These are phyloP conservation scores for Prototheca wickerhamii DNA, from an alignment of 163 green algal species.

Conservation along the genomic window DNA sequence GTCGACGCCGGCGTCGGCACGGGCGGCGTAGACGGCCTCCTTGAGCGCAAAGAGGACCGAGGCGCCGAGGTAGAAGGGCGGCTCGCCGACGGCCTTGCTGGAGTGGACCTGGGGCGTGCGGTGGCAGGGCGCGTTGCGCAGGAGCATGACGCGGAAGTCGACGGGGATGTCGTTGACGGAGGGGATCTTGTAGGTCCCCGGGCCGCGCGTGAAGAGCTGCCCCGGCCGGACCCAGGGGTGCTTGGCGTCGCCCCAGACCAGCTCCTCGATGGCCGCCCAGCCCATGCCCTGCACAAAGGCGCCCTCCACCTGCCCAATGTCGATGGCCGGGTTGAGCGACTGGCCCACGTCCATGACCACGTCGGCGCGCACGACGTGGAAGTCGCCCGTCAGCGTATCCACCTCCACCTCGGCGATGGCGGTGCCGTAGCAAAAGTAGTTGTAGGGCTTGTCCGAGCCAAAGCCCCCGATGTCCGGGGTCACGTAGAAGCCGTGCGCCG, in stretches of 20 bases:
- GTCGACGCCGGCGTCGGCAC: conserved; percentile 36
- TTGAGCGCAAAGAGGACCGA: conserved; percentile 91
- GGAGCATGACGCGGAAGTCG: conserved; percentile 83
- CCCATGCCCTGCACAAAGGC: conserved; percentile 91
- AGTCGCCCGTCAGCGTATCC: conserved; percentile 82
- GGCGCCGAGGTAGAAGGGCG: conserved; percentile 84
- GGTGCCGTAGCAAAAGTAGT: conserved; percentile 85
- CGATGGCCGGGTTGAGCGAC: conserved; percentile 92
- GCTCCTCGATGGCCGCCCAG: conserved; percentile 91
- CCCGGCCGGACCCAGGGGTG: conserved; percentile 82
- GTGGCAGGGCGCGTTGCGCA: conserved; percentile 71
- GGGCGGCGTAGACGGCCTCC: conserved; percentile 75
- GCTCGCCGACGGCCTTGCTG: conserved; percentile 90
- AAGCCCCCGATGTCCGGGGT: conserved; percentile 87
- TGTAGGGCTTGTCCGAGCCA: conserved; percentile 73
- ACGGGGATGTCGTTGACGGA: conserved; percentile 92
- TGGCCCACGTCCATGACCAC: conserved; percentile 93
- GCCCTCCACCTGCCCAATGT: conserved; percentile 95
- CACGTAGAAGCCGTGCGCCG: conserved; percentile 89
- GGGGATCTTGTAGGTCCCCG: conserved; percentile 92
- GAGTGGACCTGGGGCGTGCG: conserved; percentile 65
- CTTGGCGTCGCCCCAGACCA: conserved; percentile 87
- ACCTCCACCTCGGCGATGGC: conserved; percentile 80
- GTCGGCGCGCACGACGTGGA: conserved; percentile 74
- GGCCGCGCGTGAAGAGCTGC: conserved; percentile 75